These are phyloP conservation scores for Xylariaceae sp. DNA, from an alignment of 2,329 filamentous ascomycete species.

Conservation along the genomic window DNA sequence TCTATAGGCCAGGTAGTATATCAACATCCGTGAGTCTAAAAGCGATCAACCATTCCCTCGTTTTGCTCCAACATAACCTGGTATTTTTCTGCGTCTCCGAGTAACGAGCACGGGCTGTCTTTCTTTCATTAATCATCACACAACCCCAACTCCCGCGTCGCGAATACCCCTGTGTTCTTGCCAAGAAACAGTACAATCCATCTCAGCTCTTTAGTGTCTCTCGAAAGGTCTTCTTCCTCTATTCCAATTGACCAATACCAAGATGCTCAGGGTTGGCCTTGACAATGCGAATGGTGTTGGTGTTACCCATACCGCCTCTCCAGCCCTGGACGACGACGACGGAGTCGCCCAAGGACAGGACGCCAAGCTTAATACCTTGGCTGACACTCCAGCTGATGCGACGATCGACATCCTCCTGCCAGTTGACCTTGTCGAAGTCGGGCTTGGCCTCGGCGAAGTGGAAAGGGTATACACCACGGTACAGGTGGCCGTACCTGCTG, in stretches of 20 bases:
- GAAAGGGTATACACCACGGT: constrained; percentile 98
- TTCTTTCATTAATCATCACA: no score
- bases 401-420: constrained; percentile 98
- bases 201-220: no score
- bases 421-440: constrained; percentile 87
- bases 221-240: constrained; percentile 7
- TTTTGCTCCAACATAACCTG: no score
- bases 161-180: no score
- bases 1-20: no score
- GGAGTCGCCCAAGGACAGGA: constrained; percentile 67
- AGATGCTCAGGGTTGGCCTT: constrained; percentile 58
- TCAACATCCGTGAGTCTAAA: no score
- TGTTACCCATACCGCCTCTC: constrained; percentile 89
- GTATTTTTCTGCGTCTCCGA: no score
- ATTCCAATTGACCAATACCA: constrained; percentile 46
- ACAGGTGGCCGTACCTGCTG: constrained; percentile 87
- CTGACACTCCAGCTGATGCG: constrained; percentile 96
- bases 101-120: no score
- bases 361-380: constrained; percentile 77
- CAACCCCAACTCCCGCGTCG: no score
- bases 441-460: constrained; percentile 89
- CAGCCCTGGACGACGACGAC: constrained; percentile 86
- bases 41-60: no score
- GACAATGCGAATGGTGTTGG: constrained; percentile 71
- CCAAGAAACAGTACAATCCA: no score